phyloP scores from a whole-genome alignment of 345 rosid species.

The Syzygium grande region DNA sequence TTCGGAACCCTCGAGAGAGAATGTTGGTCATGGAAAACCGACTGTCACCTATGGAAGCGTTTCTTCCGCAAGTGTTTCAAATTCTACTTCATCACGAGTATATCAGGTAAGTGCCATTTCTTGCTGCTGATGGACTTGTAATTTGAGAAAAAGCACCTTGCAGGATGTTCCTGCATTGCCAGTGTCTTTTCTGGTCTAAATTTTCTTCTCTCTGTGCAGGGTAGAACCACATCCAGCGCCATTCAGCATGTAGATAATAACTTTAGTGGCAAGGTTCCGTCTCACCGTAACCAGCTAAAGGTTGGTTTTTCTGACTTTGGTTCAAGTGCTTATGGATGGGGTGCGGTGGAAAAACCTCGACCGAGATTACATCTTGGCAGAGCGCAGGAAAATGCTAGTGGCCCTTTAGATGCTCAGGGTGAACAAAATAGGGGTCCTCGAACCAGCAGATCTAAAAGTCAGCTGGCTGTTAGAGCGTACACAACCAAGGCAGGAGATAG shows the following conservation, averaged over 20 bases:
- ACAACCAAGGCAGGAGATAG: slow-evolving; percentile 48
- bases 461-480: slow-evolving; percentile 53
- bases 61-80: slow-evolving; percentile 24
- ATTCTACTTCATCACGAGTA: slow-evolving; percentile 22
- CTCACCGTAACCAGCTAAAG: slow-evolving; percentile 37
- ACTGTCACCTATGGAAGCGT: slow-evolving; percentile 25
- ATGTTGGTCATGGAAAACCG: slow-evolving; percentile 38
- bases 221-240: slow-evolving; percentile 41
- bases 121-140: background rate
- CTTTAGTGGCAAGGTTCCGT: slow-evolving; percentile 33
- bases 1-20: slow-evolving; percentile 31
- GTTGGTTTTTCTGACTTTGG: slow-evolving; percentile 36
- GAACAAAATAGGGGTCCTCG: slow-evolving; percentile 71
- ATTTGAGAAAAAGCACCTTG: background rate
- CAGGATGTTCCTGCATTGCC: background rate
- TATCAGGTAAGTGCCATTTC: slow-evolving; percentile 34
- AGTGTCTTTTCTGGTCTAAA: background rate
- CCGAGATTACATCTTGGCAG: slow-evolving; percentile 36
- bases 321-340: slow-evolving; percentile 23
- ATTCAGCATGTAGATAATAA: slow-evolving; percentile 27
- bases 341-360: slow-evolving; percentile 31
- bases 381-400: slow-evolving; percentile 20
- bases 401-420: slow-evolving; percentile 25
- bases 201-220: slow-evolving; percentile 27
- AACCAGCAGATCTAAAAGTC: slow-evolving; percentile 41